Base-by-base conservation (phyloP, 768 basidiomycete species). In the Postia placenta region DNA sequence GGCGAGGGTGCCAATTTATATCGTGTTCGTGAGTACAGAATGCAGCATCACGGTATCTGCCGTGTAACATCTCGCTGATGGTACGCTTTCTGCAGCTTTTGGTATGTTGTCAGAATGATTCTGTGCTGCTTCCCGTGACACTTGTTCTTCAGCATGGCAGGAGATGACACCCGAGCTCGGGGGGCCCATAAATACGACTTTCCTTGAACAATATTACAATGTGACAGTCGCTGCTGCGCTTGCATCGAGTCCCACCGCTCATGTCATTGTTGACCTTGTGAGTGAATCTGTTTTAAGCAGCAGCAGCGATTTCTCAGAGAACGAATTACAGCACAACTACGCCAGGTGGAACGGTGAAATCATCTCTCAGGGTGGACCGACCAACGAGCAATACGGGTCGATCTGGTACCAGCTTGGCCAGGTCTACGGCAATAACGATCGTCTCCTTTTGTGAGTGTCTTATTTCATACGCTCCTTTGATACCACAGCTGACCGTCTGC, bases 311-410 rank as follows among this genome's bases (percentile, higher is more conserved):
- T 23, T 19, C 6, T 6, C 30, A 11, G 28, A 4, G 2, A 17
- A 5, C 15, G 6, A 22, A 20, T 36, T 36, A 25, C 28, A 73
- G 68, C 79, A 80, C 64, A 80, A 81, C 66, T 80, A 80, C 54
- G 80, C 76, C 9, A 69, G 79, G 39, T 79, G 76, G 74, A 78
- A 81, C 52, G 74, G 74, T 7, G 62, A 22, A 12, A 72, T 60
- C 67, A 68, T 68, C 48, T 60, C 56, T 12, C 67, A 73, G 53
- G 73, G 70, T 40, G 72, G 73, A 6, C 72, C 74, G 1, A 67
- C 69, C 30, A 67, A 72, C 49, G 67, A 56, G 22, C 64, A 73
- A 57, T 71, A 69, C 47, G 67, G 69, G 14, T 67, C 59, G 20
- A 47, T 74, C 44, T 74, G 74, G 74, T 63, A 60, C 7, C 65